Conservation (phyloP, 2,329 filamentous ascomycete genomes). For the Fusarium verticillioides region DNA sequence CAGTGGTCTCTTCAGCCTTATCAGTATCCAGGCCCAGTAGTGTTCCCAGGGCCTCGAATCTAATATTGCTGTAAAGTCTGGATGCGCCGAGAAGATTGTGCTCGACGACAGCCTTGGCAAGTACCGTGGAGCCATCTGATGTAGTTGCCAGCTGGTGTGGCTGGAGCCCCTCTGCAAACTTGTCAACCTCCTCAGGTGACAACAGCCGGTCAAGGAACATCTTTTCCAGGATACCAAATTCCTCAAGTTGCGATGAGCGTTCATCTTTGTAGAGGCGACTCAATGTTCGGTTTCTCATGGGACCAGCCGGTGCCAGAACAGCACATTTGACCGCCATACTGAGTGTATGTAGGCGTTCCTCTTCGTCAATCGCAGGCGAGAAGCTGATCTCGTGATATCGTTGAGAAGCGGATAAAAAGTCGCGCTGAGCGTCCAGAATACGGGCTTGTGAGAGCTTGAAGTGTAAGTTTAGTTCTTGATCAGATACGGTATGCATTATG, state of each 20-base stretch:
- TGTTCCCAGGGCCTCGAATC: slow-evolving; percentile 77
- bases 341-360: slow-evolving; percentile 86
- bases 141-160: slow-evolving; percentile 93
- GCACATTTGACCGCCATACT: slow-evolving; percentile 91
- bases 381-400: slow-evolving; percentile 91
- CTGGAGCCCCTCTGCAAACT: slow-evolving; percentile 82
- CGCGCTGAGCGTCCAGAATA: slow-evolving; percentile 89
- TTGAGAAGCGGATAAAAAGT: slow-evolving; percentile 87
- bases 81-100: slow-evolving; percentile 93
- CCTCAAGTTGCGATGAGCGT: slow-evolving; percentile 76
- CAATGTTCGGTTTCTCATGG: slow-evolving; percentile 81
- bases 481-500: slow-evolving; percentile 80
- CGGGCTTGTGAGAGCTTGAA: slow-evolving; percentile 93
- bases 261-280: slow-evolving; percentile 95
- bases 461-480: slow-evolving; percentile 80
- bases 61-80: slow-evolving; percentile 80
- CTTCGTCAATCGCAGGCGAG: slow-evolving; percentile 80
- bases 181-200: slow-evolving; percentile 81
- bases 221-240: slow-evolving; percentile 93
- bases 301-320: slow-evolving; percentile 90
- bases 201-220: slow-evolving; percentile 94
- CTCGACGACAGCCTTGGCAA: slow-evolving; percentile 93
- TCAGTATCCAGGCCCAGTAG: slow-evolving; percentile 82
- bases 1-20: slow-evolving; percentile 90
- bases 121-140: slow-evolving; percentile 89